phyloP scores from a whole-genome alignment of 768 basidiomycete species.

The Gloeopeniophorella convolvens region DNA sequence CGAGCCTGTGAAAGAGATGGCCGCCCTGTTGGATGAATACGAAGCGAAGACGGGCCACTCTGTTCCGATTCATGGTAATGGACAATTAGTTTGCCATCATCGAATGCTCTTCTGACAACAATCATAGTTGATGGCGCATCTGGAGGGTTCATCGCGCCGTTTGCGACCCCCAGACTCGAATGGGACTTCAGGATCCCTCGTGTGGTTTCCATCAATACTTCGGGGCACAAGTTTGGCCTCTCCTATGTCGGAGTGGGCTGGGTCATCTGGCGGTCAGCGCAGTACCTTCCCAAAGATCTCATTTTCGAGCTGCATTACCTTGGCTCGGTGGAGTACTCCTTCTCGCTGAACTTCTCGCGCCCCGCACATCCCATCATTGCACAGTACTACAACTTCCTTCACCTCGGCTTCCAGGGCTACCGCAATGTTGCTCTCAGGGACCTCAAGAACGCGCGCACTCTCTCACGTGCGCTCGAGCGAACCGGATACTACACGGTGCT shows the following conservation, averaged over 20 bases:
- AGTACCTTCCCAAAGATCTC: conserved; percentile 58
- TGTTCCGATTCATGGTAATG: conserved; percentile 37
- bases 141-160: conserved; percentile 59
- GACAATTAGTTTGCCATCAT: not conserved
- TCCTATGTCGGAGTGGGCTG: conserved; percentile 56
- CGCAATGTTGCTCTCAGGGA: conserved; percentile 41
- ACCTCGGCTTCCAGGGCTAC: conserved; percentile 53
- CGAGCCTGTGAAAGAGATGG: conserved; percentile 84
- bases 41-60: conserved; percentile 39
- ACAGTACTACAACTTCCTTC: conserved; percentile 59
- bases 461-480: conserved; percentile 56
- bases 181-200: conserved; percentile 60
- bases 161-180: conserved; percentile 42
- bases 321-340: conserved; percentile 65
- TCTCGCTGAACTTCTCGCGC: conserved; percentile 56
- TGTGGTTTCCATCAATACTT: conserved; percentile 53
- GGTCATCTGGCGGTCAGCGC: conserved; percentile 54
- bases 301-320: conserved; percentile 57
- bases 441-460: conserved; percentile 55
- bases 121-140: conserved; percentile 49
- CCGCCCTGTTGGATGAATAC: conserved; percentile 59
- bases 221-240: conserved; percentile 56
- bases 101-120: conserved; percentile 18
- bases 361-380: conserved; percentile 55
- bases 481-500: conserved; percentile 46